These are phyloP conservation scores for Medicago arabica DNA, from an alignment of 306 rosid species.

Conservation along the genomic window DNA sequence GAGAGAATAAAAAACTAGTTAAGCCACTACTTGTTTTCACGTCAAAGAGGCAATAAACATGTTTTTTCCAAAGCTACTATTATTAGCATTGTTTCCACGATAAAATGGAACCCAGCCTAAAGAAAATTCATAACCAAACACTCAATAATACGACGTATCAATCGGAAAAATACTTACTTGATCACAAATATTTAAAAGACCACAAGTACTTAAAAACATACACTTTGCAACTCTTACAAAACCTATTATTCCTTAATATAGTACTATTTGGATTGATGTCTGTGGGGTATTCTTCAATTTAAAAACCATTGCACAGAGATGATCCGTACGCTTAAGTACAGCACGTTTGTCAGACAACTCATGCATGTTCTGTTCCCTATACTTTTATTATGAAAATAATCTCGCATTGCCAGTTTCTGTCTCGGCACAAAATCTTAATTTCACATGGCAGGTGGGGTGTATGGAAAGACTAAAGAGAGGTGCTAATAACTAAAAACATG, in stretches of 20 bases:
- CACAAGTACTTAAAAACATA: too few relatives aligned
- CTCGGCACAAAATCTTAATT: conserved; percentile 14
- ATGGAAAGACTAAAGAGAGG: not conserved
- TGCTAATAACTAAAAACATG: not conserved
- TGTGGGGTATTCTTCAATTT: conserved; percentile 1
- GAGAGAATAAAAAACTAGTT: too few relatives aligned
- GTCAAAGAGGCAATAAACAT: too few relatives aligned
- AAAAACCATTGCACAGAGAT: not conserved
- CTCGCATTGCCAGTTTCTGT: too few relatives aligned
- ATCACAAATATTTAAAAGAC: too few relatives aligned
- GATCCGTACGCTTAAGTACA: conserved; percentile 3
- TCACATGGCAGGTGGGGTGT: conserved; percentile 18
- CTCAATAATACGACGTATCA: too few relatives aligned
- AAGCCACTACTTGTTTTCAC: too few relatives aligned
- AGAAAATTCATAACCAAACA: too few relatives aligned
- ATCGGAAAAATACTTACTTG: too few relatives aligned
- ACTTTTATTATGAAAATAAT: not conserved
- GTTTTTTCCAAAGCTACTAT: too few relatives aligned
- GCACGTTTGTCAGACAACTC: conserved; percentile 10
- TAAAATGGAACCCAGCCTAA: too few relatives aligned
- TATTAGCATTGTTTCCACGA: too few relatives aligned
- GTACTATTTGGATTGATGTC: not conserved
- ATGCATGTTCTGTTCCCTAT: conserved; percentile 3
- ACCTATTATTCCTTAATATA: conserved; percentile 1
- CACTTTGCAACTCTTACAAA: not conserved